Percentiles rank a stretch among this genome's conserved stretches.
phyloP scores from a whole-genome alignment of 2,329 filamentous ascomycete species.

The Trichoderma aggressivum region DNA sequence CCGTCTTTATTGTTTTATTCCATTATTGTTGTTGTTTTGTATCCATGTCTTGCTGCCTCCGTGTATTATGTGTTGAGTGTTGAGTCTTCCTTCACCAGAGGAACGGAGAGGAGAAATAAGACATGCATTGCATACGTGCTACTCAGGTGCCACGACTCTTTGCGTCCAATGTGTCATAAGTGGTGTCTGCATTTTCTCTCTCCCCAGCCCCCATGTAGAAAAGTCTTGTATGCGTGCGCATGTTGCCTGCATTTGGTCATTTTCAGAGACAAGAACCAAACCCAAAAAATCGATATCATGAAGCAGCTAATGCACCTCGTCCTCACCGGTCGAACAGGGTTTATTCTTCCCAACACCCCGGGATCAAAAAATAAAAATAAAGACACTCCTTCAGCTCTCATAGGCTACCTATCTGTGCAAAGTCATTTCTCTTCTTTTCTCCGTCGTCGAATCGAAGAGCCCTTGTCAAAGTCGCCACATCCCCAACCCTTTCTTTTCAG shows the following conservation, averaged over 20 bases:
- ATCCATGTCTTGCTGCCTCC: background rate
- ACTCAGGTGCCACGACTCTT: background rate
- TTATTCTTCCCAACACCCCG: background rate
- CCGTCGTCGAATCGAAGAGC: background rate
- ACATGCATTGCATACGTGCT: slow-evolving; percentile 9
- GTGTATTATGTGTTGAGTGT: background rate
- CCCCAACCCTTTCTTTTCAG: background rate
- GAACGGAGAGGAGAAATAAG: slow-evolving; percentile 1
- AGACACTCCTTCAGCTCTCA: background rate
- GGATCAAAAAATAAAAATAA: too few relatives aligned
- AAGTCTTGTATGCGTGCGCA: background rate
- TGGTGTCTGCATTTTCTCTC: background rate
- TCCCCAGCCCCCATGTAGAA: background rate
- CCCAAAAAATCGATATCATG: background rate
- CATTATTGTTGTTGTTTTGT: background rate
- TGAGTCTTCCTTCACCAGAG: background rate
- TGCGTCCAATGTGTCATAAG: background rate
- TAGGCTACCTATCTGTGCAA: background rate
- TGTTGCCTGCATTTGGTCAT: background rate
- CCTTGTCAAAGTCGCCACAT: background rate
- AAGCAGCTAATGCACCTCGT: background rate
- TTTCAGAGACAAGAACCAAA: background rate
- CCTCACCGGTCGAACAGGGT: background rate
- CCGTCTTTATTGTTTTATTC: background rate
- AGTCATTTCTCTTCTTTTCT: background rate